Evolutionary conservation across 2,329 filamentous ascomycete genomes (phyloP).

Genomic region (Purpureocillium takamizusanense): DNA sequence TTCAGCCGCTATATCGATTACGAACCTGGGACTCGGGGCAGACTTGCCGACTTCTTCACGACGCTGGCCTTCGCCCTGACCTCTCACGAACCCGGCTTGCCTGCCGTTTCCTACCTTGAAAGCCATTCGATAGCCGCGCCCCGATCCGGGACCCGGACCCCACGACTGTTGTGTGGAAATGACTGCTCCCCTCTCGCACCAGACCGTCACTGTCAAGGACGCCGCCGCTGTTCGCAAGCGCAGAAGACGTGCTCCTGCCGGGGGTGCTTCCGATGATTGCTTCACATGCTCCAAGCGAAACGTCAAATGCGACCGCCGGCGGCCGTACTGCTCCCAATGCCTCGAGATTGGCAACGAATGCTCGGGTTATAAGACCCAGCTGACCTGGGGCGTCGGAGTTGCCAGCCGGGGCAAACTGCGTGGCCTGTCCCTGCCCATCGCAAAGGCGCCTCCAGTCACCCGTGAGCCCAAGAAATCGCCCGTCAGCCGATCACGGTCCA

Average conservation of each 20-base stretch:
- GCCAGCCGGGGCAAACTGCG: slow-evolving; percentile 91
- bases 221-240: slow-evolving; percentile 54
- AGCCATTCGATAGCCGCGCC: not conserved
- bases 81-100: not conserved
- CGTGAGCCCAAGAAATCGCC: slow-evolving; percentile 39
- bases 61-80: not conserved
- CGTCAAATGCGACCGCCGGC: slow-evolving; percentile 78
- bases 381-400: slow-evolving; percentile 95
- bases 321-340: slow-evolving; percentile 93
- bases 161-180: slow-evolving; percentile 20
- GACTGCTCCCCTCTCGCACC: slow-evolving; percentile 39
- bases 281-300: slow-evolving; percentile 83
- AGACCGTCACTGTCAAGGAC: slow-evolving; percentile 37
- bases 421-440: slow-evolving; percentile 68
- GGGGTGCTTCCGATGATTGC: slow-evolving; percentile 88
- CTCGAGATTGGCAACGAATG: slow-evolving; percentile 87
- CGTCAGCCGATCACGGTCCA: slow-evolving; percentile 32
- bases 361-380: slow-evolving; percentile 89
- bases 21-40: too few species aligned
- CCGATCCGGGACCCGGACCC: not conserved
- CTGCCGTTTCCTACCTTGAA: too few species aligned
- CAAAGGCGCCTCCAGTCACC: slow-evolving; percentile 48
- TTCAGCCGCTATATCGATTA: too few species aligned
- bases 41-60: not conserved
- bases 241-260: slow-evolving; percentile 78